These are phyloP conservation scores for Poa pratensis DNA, from an alignment of 176 grass and related monocot species.

Conservation along the genomic window DNA sequence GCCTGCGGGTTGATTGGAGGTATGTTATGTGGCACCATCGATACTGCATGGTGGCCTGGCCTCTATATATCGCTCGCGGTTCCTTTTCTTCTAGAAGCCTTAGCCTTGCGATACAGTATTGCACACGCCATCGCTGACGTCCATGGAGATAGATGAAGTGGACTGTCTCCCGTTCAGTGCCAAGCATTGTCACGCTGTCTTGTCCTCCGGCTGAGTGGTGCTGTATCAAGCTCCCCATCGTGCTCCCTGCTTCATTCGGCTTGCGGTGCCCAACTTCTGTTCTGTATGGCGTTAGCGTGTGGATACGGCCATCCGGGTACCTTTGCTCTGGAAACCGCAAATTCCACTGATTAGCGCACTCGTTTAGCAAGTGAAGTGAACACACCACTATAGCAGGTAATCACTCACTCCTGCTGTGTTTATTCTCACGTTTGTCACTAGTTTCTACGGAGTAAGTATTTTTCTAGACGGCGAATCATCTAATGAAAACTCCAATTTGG, in stretches of 20 bases:
- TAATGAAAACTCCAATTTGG: too few species aligned
- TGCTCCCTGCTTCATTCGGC: neutral
- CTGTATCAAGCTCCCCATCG: neutral
- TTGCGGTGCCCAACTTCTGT: neutral
- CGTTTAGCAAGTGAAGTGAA: too few species aligned
- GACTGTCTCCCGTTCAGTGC: neutral
- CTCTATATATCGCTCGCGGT: too few species aligned
- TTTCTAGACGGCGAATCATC: too few species aligned
- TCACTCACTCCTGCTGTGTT: too few species aligned
- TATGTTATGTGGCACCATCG: too few species aligned
- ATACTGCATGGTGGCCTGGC: too few species aligned
- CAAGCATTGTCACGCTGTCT: neutral
- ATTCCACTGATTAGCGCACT: neutral
- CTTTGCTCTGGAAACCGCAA: neutral
- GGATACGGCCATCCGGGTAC: neutral
- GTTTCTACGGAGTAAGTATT: too few species aligned
- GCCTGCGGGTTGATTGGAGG: too few species aligned
- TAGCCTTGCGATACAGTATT: neutral
- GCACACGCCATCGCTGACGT: conserved; percentile 5
- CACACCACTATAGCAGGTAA: too few species aligned
- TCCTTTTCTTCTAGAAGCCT: neutral
- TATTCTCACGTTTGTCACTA: too few species aligned
- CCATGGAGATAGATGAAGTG: neutral
- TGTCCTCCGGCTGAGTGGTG: neutral
- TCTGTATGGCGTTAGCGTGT: neutral